Percentiles rank a stretch among this genome's conserved stretches.
These are phyloP conservation scores for Hippophae gyantsensis DNA, from an alignment of 306 rosid genomes.

Conservation along the genomic window DNA sequence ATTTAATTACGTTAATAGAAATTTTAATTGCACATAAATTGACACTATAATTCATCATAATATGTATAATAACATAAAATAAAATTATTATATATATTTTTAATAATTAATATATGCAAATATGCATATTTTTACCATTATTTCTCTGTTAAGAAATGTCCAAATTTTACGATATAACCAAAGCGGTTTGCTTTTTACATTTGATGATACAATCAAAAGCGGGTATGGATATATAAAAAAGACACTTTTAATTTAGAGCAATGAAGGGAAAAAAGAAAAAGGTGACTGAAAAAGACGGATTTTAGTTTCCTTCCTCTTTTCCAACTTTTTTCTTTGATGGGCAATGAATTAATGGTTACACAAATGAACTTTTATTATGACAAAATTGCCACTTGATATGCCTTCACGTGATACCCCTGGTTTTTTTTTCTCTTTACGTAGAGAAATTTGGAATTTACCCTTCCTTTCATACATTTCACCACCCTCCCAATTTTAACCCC, in stretches of 20 bases:
- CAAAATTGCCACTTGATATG: slow-evolving; percentile 38
- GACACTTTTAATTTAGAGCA: slow-evolving; percentile 22
- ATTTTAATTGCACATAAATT: too few species aligned
- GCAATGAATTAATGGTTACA: slow-evolving; percentile 20
- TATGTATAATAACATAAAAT: too few species aligned
- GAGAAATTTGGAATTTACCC: slow-evolving; percentile 14
- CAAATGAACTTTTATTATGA: slow-evolving; percentile 31
- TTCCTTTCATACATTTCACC: slow-evolving; percentile 23
- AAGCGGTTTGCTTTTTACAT: slow-evolving; percentile 12
- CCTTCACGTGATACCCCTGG: slow-evolving; percentile 53
- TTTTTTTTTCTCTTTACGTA: slow-evolving; percentile 20
- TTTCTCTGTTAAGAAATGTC: not conserved
- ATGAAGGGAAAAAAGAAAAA: slow-evolving; percentile 15
- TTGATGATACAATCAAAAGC: slow-evolving; percentile 11
- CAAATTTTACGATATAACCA: slow-evolving; percentile 2
- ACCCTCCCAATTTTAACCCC: slow-evolving; percentile 17
- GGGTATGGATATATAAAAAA: slow-evolving; percentile 14
- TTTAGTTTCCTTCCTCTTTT: slow-evolving; percentile 13
- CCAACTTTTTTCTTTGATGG: slow-evolving; percentile 15
- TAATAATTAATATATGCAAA: not conserved
- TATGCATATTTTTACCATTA: slow-evolving; percentile 2
- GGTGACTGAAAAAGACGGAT: slow-evolving; percentile 16
- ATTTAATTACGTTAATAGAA: too few species aligned
- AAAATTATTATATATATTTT: too few species aligned
- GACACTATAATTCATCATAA: too few species aligned